A percentile compares a stretch with the other conserved stretches of the same genome.
Evolutionary conservation across 345 rosid genomes (phyloP).

Genomic region (Salix exigua): DNA sequence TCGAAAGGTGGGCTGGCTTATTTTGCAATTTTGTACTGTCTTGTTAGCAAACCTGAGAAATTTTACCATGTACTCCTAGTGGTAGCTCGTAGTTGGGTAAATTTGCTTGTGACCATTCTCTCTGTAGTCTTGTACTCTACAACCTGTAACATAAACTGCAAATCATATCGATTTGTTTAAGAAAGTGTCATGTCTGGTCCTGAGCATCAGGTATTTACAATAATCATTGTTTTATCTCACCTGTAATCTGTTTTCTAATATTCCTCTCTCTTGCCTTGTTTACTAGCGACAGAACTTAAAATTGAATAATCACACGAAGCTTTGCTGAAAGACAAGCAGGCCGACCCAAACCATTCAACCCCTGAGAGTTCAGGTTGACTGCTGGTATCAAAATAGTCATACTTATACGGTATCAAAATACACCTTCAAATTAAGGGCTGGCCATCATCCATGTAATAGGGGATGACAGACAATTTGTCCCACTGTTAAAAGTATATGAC

Average conservation of each 20-base stretch:
- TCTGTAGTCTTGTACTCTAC: constrained; percentile 6
- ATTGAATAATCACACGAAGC: neutral
- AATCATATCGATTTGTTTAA: constrained; percentile 11
- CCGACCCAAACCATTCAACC: neutral
- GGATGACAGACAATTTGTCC: no score
- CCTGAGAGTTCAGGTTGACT: no score
- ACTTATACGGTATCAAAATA: no score
- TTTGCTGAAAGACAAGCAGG: neutral
- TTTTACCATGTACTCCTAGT: constrained; percentile 18
- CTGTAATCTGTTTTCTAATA: neutral
- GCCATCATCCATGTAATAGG: neutral
- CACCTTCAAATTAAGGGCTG: neutral
- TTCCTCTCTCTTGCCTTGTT: neutral
- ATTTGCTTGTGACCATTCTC: neutral
- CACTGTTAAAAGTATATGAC: neutral
- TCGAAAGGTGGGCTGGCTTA: constrained; percentile 6
- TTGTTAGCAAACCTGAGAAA: constrained; percentile 8
- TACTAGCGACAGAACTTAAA: neutral
- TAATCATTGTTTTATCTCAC: neutral
- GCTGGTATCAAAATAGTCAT: no score
- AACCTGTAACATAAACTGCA: constrained; percentile 30
- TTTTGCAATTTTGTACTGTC: constrained; percentile 40
- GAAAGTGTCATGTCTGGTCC: neutral
- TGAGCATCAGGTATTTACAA: neutral
- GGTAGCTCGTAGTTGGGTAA: constrained; percentile 14